Base-by-base conservation (phyloP, 768 basidiomycete species). In the Pleurotus platypus region DNA sequence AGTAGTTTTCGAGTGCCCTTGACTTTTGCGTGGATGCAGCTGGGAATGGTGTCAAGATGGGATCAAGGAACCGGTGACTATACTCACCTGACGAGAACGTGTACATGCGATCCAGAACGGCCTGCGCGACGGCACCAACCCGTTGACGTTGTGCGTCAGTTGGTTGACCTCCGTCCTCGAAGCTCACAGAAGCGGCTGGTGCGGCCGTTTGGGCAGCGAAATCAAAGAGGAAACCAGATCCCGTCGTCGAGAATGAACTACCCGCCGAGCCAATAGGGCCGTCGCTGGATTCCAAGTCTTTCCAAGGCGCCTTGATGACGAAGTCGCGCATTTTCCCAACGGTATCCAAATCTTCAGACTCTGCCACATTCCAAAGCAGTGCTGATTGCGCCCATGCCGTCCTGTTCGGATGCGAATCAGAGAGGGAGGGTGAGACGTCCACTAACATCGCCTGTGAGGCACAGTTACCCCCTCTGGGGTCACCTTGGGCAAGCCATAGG, bases 341-440 rank as follows among this genome's bases (percentile, higher is more conserved):
- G 4, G 74, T 65, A 22, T 63, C 62, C 5, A 70, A 53, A 66
- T 86, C 76, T 60, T 79, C 78, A 1, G 81, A 80, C 62, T 78
- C 72, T 4, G 82, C 70, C 9, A 83, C 67, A 62, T 81, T 82
- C 83, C 84, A 89, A 2, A 89, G 71, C 35, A 89, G 61, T 15
- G 84, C 81, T 4, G 79, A 66, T 65, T 81, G 80, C 0, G 82
- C 79, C 85, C 85, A 89, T 20, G 66, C 62, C 5, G 81, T 82
- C 35, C 82, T 75, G 60, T 81, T 82, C 12, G 81, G 78, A 42
- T 72, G 73, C 8, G 56, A 68, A 5, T 61, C 58, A 3, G 71
- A 62, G 16, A 85, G 67, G 2, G 69, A 69, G 9, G 74, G 75
- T 13, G 78, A 77, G 26, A 84, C 77, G 61, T 87, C 85, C 26